Evolutionary conservation across 345 rosid species (phyloP), one percentile per base, ranked within the genome.

Genomic region (Crucihimalaya himalaica): DNA sequence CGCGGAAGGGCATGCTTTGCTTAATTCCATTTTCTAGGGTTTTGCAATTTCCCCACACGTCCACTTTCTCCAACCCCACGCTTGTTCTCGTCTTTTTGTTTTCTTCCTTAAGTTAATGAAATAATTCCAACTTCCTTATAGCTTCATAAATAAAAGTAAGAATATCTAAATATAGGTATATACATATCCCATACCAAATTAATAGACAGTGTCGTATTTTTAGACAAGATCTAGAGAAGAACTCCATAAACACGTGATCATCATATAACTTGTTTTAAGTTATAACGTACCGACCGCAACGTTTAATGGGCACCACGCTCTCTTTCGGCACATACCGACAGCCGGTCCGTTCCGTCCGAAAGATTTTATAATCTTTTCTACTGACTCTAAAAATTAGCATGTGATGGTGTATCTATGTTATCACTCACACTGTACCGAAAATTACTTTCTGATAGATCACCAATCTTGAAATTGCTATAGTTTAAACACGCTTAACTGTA

Each of bases 1-100:
- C 78, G 7, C 2, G 27, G 51, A 66, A 47, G 53, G 66, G 78
- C 78, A 74, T 74, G 78, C 78, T 65, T 66, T 28, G 67, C 61
- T 35, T 37, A 57, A 47, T 57, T 74, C 72, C 78, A 74, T 74
- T 66, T 74, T 74, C 78, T 66, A 74, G 78, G 78, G 78, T 67
- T 66, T 65, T 34, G 72, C 32, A 66, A 25, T 73, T 65, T 0
- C 65, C 72, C 42, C 71, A 55, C 64, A 52, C 31, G 10, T 42
- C 60, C 51, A 65, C 78, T 65, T 66, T 65, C 50, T 46, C 56
- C 18, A 14, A 25, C 9, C 59, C 66, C 78, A 65, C 66, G 51
- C 66, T 74, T 73, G 57, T 46, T 73, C 9, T 71, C 60, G 19
- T 50, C 60, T 50, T 71, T 50, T 71, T 39, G 68, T 71, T 52